Evolutionary conservation across 495 filamentous ascomycete species (phyloP), one percentile per base, ranked within the genome.

Genomic region (Penicillium subrubescens): DNA sequence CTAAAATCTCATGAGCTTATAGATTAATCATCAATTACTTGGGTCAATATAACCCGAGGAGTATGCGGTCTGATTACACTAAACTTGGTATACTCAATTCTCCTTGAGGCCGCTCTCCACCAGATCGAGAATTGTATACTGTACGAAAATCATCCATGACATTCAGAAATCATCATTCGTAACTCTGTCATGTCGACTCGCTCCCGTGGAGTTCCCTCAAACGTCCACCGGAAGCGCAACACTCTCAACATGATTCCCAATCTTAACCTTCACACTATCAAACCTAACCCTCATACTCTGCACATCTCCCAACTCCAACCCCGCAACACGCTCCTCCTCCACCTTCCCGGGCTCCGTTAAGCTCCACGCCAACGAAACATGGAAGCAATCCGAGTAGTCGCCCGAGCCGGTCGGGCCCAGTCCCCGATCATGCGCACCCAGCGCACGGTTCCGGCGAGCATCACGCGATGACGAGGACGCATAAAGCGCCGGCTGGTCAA

Each of bases 341-440:
- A 67, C 62, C 2, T 34, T 0, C 12, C 67, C 68, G 1, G 78
- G 79, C 35, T 66, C 75, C 0, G 58, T 58, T 67, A 92, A 78
- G 46, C 81, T 85, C 92, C 93, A 97, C 0, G 89, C 93, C 46
- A 97, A 81, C 34, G 90, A 93, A 50, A 96, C 79, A 76, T 97
- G 93, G 66, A 96, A 96, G 17, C 80, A 87, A 52, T 79, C 64
- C 11, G 83, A 81, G 48, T 71, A 78, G 60, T 85, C 79, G 11
- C 65, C 65, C 41, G 46, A 53, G 10, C 19, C 23, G 11, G 44
- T 41, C 55, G 29, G 15, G 3, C 17, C 19, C n/a, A 7, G 48
- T 21, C 46, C n/a, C n/a, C 43, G 19, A 3, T 60, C 31, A 53
- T 23, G 50, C 33, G 48, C 8, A 1, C 21, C 11, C 29, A 64